Evolutionary conservation across 768 basidiomycete species (phyloP), one percentile per base, ranked within the genome.

Genomic region (Mycena polygramma): DNA sequence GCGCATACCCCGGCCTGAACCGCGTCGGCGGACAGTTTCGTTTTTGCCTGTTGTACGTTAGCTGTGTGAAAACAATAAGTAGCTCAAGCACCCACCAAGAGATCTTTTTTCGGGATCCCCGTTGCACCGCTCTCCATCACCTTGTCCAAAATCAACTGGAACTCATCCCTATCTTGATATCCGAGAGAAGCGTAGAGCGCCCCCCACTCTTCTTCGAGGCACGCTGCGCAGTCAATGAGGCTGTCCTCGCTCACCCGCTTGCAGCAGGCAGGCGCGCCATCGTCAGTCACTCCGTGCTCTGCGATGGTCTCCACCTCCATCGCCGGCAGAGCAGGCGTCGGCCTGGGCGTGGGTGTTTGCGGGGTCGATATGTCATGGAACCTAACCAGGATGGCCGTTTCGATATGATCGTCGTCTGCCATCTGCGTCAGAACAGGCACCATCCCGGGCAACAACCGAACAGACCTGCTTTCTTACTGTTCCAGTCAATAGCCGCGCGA

Each of bases 401-500:
- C 94, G 57, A 95, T 91, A 74, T 95, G 89, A 78, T 95, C 92
- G 75, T 96, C 94, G 76, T 94, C 94, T 95, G 72, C 26, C 45
- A 46, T 69, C 24, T 57, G 62, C 71, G 72, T 70, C 41, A 66
- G 57, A 1, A 37, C 41, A 26, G 60, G 26, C 17, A 13, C 53
- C 51, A 61, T 65, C 37, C 39, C 36, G 46, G 30, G 17, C 55
- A 43, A 61, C 57, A 57, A 22, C 45, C 14, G 45, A 10, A 77
- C 84, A 64, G 70, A 93, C 94, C 94, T 72, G 92, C 92, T 85
- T 94, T 94, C 82, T 95, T 95, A 79, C 94, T 97, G 73, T 94
- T 94, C 89, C 92, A 95, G 75, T 95, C 93, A 43, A 93, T 81
- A 14, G 78, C 81, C 30, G 83, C 77, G 9, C 91, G 87, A 46